Evolutionary conservation across 169 alveolate genomes (phyloP), one percentile per base, ranked within the genome.

Genomic region (Perkinsus marinus): DNA sequence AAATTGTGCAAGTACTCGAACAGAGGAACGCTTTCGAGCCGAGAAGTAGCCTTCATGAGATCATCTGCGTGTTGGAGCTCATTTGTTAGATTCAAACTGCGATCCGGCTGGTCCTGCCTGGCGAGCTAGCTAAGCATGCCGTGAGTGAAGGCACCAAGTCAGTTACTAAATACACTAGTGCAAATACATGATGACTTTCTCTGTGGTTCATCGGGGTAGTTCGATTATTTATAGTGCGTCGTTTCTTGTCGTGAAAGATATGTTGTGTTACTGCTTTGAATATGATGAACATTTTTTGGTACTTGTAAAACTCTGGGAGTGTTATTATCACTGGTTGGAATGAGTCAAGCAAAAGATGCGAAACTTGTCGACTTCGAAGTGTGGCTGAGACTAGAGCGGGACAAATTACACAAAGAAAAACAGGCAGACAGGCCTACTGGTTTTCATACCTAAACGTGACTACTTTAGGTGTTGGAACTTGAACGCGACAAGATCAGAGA

Each of bases 61-160:
- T 26, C 22, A 0, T 26, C 7, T 6, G 79, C 7, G 79, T 57
- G 79, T 57, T 16, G 46, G 46, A 6, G 46, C 7, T 2, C 22
- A 30, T 57, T 30, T 57, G 79, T 57, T 16, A 57, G 79, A 57
- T 57, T 95, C 99, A 99, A 96, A 98, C 99, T 37, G 99, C 99
- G 90, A 99, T 98, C 95, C 98, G 99, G 94, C 97, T 99, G 91
- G 98, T 99, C 79, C 98, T 99, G 89, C 99, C 99, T n/a, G 99
- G 99, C 39, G 99, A 99, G 95, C 98, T 99, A 93, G 99, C 99
- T 90, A 98, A 98, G 97, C 99, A 99, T 96, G 99, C 99, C 93
- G 99, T 99, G 94, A 97, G 99, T 57, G 99, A 99, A 97, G 99
- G 99, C 94, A 98, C 99, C 93, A 99, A 98, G 97, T 99, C 99